Percentiles rank a stretch among this genome's conserved stretches.
Conservation (phyloP, 108 stramenopile species). For the Pelagomonas calceolata region DNA sequence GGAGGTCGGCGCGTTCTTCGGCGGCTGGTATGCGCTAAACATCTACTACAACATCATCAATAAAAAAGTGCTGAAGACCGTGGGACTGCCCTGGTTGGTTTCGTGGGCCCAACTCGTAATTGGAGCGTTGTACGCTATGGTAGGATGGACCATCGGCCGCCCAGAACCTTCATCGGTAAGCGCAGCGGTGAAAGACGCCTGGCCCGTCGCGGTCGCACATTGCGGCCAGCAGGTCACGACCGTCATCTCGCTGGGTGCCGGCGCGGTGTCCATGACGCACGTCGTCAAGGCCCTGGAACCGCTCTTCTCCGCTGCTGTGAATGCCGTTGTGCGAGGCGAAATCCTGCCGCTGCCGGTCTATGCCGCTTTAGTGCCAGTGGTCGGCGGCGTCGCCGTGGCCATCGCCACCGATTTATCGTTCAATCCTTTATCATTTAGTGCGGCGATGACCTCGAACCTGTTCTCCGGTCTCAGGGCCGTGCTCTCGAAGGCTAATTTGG, state of each 20-base stretch:
- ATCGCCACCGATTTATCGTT: slow-evolving; percentile 71
- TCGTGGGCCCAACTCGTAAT: slow-evolving; percentile 74
- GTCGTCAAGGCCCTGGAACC: slow-evolving; percentile 86
- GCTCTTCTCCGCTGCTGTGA: slow-evolving; percentile 64
- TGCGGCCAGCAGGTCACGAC: slow-evolving; percentile 63
- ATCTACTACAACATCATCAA: slow-evolving; percentile 92
- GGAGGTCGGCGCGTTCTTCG: slow-evolving; percentile 71
- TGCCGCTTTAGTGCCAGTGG: slow-evolving; percentile 64
- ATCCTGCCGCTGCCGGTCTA: slow-evolving; percentile 66
- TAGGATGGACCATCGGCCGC: slow-evolving; percentile 60
- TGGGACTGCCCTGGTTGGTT: slow-evolving; percentile 76
- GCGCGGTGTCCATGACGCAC: slow-evolving; percentile 71
- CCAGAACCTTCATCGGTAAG: slow-evolving; percentile 41
- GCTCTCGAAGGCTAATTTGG: slow-evolving; percentile 63
- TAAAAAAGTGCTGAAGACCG: slow-evolving; percentile 78
- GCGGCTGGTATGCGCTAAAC: slow-evolving; percentile 90
- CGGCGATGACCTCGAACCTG: slow-evolving; percentile 80
- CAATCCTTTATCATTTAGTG: slow-evolving; percentile 72
- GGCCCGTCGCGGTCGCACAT: slow-evolving; percentile 62
- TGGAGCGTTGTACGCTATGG: slow-evolving; percentile 61
- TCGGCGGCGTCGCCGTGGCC: slow-evolving; percentile 79
- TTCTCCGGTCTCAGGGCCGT: slow-evolving; percentile 76
- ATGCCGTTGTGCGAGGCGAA: slow-evolving; percentile 54
- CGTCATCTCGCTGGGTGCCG: slow-evolving; percentile 63
- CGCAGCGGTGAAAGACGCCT: slow-evolving; percentile 25